Base-by-base conservation (phyloP, 345 rosid genomes). In the Syzygium jambos region DNA sequence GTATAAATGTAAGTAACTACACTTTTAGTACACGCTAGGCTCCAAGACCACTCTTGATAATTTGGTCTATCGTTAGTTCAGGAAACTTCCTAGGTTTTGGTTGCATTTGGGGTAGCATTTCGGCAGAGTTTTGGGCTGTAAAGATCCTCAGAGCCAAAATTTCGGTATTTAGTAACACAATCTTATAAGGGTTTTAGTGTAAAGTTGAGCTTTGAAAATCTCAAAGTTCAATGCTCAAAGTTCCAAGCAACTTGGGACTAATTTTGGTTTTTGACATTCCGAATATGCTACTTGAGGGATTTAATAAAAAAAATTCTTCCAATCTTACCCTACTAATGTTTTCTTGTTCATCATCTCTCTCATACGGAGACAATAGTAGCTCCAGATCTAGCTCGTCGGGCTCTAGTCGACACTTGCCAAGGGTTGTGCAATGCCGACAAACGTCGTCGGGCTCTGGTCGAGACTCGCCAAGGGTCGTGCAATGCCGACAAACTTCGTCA, bases 401-500 rank as follows among this genome's bases (percentile, higher is more conserved):
- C 68, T 59, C 68, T 27, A 1, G 34, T 61, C 4, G 34, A 61
- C 73, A n/a, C 29, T 61, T 15, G 34, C 73, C 9, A 15, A 16
- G 73, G 17, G 34, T n/a, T 34, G 14, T 12, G 17, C 6, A 34
- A 12, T 17, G 6, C 19, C 0, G 0, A n/a, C 4, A 5, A 5
- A 34, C 9, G 27, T 59, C 30, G 30, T 5, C 8, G n/a, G 68
- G 30, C 68, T 59, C 68, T 27, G 2, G 34, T 61, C 4, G 34
- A 61, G 34, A n/a, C 29, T 61, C 29, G 34, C 73, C 9, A 15
- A 16, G 73, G 17, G 34, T n/a, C 73, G 14, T 12, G 17, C 6
- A 34, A 12, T 17, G 6, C 19, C 0, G 0, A n/a, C 4, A 5
- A 5, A 34, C 9, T 59, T 59, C 30, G 30, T 5, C 8, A 0